Conservation (phyloP, 179 eudicot genomes). For the Drosera spatulata region DNA sequence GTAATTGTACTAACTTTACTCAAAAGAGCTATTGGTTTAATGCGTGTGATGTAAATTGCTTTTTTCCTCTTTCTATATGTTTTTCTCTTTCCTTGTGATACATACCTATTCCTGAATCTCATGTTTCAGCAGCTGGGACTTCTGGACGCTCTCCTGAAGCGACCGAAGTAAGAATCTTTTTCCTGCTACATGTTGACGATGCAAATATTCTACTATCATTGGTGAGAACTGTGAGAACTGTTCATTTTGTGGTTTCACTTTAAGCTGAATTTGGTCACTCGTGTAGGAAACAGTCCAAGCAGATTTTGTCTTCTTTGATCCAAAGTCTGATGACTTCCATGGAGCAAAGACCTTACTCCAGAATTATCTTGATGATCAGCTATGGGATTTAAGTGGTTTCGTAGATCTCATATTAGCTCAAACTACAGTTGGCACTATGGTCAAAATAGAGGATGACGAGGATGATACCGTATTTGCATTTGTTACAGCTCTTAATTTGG, state of each 20-base stretch:
- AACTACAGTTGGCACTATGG: constrained; percentile 80
- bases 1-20: too few species aligned
- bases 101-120: too few species aligned
- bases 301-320: constrained; percentile 72
- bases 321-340: constrained; percentile 83
- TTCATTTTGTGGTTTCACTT: not conserved
- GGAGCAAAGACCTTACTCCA: constrained; percentile 69
- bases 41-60: too few species aligned
- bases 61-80: too few species aligned
- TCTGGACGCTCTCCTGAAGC: too few species aligned
- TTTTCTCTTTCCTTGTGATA: too few species aligned
- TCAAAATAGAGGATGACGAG: constrained; percentile 82
- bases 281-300: constrained; percentile 32
- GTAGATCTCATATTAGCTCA: constrained; percentile 75
- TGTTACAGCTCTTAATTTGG: constrained; percentile 61
- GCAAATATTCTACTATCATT: too few species aligned
- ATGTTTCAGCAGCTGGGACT: too few species aligned
- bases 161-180: too few species aligned
- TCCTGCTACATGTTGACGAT: too few species aligned
- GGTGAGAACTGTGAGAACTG: too few species aligned
- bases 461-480: constrained; percentile 68
- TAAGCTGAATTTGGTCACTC: not conserved
- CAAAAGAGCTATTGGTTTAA: too few species aligned
- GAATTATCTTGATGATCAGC: constrained; percentile 52
- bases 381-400: constrained; percentile 88